A percentile compares a stretch with the other conserved stretches of the same genome.
Evolutionary conservation across 1,139 yeast genomes (phyloP).

Genomic region (Scheffersomyces titani): DNA sequence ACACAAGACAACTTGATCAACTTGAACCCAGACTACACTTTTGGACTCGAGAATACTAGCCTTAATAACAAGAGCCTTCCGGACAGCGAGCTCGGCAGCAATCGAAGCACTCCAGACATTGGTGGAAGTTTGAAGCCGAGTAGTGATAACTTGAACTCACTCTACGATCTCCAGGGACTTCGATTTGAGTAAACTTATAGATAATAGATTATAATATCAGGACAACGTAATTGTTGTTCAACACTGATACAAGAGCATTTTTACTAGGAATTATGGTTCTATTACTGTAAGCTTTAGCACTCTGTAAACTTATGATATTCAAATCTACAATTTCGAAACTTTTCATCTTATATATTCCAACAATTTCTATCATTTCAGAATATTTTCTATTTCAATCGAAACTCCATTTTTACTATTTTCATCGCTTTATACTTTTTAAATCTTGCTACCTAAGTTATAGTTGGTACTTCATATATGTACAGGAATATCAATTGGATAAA

Average conservation of each 20-base stretch:
- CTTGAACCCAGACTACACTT: constrained; percentile 18
- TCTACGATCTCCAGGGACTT: not conserved
- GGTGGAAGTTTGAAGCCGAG: not conserved
- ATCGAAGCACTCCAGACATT: not conserved
- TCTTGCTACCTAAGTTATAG: not conserved
- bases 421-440: not conserved
- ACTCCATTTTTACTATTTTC: not conserved
- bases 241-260: not conserved
- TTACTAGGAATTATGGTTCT: not conserved
- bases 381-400: no score
- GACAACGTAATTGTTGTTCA: no score
- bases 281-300: not conserved
- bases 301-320: no score
- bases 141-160: not conserved
- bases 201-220: no score
- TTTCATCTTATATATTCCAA: no score
- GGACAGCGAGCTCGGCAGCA: not conserved
- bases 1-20: constrained; percentile 18
- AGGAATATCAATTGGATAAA: not conserved
- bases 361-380: not conserved
- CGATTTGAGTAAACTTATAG: not conserved
- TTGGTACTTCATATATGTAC: not conserved
- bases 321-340: no score
- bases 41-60: constrained; percentile 9
- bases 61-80: not conserved